These are phyloP conservation scores for Chalciporus sp. DNA, from an alignment of 1,284 basidiomycete species.

Conservation along the genomic window DNA sequence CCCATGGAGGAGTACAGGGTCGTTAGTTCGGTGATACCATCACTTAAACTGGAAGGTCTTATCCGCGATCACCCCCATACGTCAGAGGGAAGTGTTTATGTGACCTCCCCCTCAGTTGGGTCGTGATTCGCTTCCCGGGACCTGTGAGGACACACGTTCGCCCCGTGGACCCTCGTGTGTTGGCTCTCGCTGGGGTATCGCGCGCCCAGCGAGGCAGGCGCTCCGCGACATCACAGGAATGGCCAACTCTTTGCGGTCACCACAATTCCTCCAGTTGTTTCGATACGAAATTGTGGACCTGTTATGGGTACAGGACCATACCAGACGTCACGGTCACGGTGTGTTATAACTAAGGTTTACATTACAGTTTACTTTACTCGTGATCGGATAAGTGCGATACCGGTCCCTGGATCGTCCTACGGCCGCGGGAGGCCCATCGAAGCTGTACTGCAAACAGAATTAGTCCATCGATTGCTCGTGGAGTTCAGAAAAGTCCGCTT, in stretches of 20 bases:
- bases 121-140: slow-evolving; percentile 1
- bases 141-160: not conserved
- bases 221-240: not conserved
- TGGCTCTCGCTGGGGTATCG: not conserved
- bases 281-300: slow-evolving; percentile 8
- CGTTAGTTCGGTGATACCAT: slow-evolving; percentile 26
- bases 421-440: slow-evolving; percentile 29
- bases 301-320: slow-evolving; percentile 7
- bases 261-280: slow-evolving; percentile 2
- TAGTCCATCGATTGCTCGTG: slow-evolving; percentile 6
- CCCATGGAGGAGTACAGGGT: slow-evolving; percentile 16
- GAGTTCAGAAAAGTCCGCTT: not conserved
- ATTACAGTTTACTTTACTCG: slow-evolving; percentile 21
- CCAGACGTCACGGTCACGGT: slow-evolving; percentile 21
- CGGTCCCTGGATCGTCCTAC: slow-evolving; percentile 35
- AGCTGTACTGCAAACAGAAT: slow-evolving; percentile 2
- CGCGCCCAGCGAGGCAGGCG: not conserved
- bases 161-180: slow-evolving; percentile 3
- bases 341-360: slow-evolving; percentile 23
- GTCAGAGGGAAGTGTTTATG: slow-evolving; percentile 8
- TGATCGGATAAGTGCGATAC: slow-evolving; percentile 18
- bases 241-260: not conserved
- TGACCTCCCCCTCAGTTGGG: not conserved
- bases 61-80: not conserved
- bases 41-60: slow-evolving; percentile 1